These are phyloP conservation scores for Rhodotorula sp. DNA, from an alignment of 1,284 basidiomycete genomes.

Conservation along the genomic window DNA sequence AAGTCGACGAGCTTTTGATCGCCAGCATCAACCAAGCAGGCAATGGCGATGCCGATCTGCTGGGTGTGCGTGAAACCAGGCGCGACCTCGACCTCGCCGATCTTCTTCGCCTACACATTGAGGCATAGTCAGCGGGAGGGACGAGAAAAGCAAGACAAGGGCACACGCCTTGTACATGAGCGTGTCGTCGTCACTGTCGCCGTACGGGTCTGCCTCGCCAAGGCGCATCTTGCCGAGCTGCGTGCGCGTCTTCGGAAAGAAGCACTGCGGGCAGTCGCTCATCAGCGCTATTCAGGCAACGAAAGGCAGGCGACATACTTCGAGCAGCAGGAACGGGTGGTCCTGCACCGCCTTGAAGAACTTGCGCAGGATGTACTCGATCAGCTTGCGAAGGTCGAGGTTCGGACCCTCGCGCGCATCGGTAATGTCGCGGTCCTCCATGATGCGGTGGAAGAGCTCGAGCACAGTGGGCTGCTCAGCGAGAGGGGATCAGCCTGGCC, in stretches of 20 bases:
- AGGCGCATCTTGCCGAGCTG: conserved; percentile 38
- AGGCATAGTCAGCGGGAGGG: background rate
- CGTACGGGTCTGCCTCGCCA: conserved; percentile 44
- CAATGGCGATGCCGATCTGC: conserved; percentile 81
- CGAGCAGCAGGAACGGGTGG: conserved; percentile 79
- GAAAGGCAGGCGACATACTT: conserved; percentile 57
- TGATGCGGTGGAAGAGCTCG: conserved; percentile 76
- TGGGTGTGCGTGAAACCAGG: conserved; percentile 87
- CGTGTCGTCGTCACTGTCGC: conserved; percentile 57
- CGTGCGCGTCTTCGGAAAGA: conserved; percentile 71
- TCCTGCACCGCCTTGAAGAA: conserved; percentile 86
- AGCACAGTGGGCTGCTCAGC: conserved; percentile 74
- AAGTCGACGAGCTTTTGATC: conserved; percentile 70
- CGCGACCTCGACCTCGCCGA: conserved; percentile 74
- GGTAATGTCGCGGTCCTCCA: conserved; percentile 68
- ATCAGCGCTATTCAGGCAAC: background rate
- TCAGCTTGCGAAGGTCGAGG: conserved; percentile 76
- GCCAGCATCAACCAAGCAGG: conserved; percentile 67
- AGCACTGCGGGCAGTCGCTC: conserved; percentile 59
- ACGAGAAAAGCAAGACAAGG: background rate
- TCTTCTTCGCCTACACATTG: conserved; percentile 38
- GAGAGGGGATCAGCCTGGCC: background rate
- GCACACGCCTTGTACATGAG: conserved; percentile 40
- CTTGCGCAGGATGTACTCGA: conserved; percentile 80
- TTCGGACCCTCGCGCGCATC: conserved; percentile 75